Evolutionary conservation across 306 rosid species (phyloP).

Genomic region (Abrus precatorius): DNA sequence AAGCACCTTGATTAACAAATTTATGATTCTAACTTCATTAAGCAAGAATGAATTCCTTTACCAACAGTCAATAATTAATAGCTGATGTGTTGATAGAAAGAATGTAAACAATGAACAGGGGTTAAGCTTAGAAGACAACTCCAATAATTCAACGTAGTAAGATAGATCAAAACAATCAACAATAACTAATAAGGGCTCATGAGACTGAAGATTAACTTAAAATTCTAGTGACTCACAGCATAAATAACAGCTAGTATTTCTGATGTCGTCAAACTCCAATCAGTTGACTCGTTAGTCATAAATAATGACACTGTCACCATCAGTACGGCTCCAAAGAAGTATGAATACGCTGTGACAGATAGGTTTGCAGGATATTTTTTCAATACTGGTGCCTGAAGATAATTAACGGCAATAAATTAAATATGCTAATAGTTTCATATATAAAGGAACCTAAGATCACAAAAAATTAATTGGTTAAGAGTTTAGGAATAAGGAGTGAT

Average conservation of each 20-base stretch:
- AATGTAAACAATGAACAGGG: conserved; percentile 37
- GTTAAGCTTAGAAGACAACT: conserved; percentile 27
- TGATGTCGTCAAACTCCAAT: conserved; percentile 79
- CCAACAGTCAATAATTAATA: conserved; percentile 19
- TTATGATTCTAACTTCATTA: not conserved
- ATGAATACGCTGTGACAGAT: conserved; percentile 87
- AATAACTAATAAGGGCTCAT: conserved; percentile 19
- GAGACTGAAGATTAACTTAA: conserved; percentile 36
- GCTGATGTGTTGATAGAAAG: conserved; percentile 20
- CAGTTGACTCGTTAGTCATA: conserved; percentile 64
- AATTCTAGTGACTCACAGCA: conserved; percentile 68
- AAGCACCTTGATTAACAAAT: conserved; percentile 31
- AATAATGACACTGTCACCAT: conserved; percentile 77
- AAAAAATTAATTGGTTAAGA: conserved; percentile 16
- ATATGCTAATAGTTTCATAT: conserved; percentile 18
- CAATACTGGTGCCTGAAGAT: conserved; percentile 85
- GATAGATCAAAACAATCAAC: conserved; percentile 18
- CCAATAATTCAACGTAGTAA: not conserved
- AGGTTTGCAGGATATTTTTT: conserved; percentile 81
- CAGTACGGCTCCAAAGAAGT: conserved; percentile 73
- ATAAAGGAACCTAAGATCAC: conserved; percentile 15
- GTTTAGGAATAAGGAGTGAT: not conserved
- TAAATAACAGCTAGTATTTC: conserved; percentile 85
- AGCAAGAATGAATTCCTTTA: not conserved
- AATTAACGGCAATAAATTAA: conserved; percentile 38